Evolutionary conservation across 192 early-diverging fungal genomes (phyloP).

Genomic region (Thamnidium elegans): DNA sequence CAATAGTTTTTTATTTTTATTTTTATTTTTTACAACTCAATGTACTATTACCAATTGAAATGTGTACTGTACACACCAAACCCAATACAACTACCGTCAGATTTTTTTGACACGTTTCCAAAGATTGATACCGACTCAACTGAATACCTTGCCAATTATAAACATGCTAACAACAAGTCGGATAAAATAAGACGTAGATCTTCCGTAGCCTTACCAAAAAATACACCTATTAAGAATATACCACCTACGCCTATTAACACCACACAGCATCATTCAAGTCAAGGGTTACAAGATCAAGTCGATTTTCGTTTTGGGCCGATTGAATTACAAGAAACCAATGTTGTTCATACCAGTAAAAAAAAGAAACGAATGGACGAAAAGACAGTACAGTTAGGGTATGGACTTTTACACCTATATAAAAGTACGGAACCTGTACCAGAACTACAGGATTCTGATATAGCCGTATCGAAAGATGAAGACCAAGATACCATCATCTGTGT

Average conservation of each 20-base stretch:
- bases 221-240: not conserved
- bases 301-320: conserved; percentile 14
- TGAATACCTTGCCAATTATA: not conserved
- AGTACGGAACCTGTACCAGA: conserved; percentile 46
- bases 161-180: not conserved
- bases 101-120: conserved; percentile 3
- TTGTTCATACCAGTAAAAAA: not conserved
- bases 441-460: conserved; percentile 11
- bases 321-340: not conserved
- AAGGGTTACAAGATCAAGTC: not conserved
- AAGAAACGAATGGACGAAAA: conserved; percentile 13
- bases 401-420: conserved; percentile 67
- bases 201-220: not conserved
- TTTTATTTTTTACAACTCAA: not conserved
- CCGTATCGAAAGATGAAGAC: conserved; percentile 18
- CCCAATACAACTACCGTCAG: not conserved
- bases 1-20: too few species aligned
- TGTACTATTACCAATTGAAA: conserved; percentile 21
- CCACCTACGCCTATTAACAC: conserved; percentile 4
- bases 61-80: not conserved
- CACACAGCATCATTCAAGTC: not conserved
- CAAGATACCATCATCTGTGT: conserved; percentile 59
- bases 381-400: conserved; percentile 28
- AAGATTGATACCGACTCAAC: not conserved
- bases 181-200: not conserved